Base-by-base conservation (phyloP, 805 yeast species). In the Kuraishia capsulata region DNA sequence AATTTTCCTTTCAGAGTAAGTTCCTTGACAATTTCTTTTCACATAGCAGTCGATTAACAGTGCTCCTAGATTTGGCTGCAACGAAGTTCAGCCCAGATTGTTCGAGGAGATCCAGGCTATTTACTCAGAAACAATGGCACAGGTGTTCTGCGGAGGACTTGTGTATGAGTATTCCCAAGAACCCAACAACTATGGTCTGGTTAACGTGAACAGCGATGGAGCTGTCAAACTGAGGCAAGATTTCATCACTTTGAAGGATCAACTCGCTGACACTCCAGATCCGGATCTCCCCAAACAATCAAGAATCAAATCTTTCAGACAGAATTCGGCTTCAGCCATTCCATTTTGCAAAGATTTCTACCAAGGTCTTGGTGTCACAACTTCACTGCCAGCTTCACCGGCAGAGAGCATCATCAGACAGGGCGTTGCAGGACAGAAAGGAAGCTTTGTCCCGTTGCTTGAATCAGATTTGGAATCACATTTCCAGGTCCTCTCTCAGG, bases 81-180 rank as follows among this genome's bases (percentile, higher is more conserved):
- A 88, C 52, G 79, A 76, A 43, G 81, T 88, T 2, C 59, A 65
- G 20, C 97, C 97, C 2, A 71, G 97, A 44, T 48, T 59, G 4
- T 89, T 89, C 58, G 85, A 80, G 32, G 97, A 89, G 54, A 73
- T 87, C 20, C 67, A 65, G 16, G 66, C 85, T 2, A 63, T 89
- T 18, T 86, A 76, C 51, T 80, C 94, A 0, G 55, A 62, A 8
- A 74, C 74, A 32, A 88, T 89, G 97, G 64, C 77, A 20, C 69
- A 69, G 11, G 81, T 78, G 1, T 86, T 89, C 52, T 73, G 86
- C 40, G 97, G 97, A 5, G 97, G 95, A 0, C 61, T 86, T 37
- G 86, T 82, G 4, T 86, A 86, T 48, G 95, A 85, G 54, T 85
- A 69, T 54, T 69, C 87, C 3, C 86, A 83, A 51, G 95, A 81